Percentiles rank a stretch among this genome's conserved stretches.
Conservation (phyloP, 2,329 filamentous ascomycete species). For the Myriangium duriaei region DNA sequence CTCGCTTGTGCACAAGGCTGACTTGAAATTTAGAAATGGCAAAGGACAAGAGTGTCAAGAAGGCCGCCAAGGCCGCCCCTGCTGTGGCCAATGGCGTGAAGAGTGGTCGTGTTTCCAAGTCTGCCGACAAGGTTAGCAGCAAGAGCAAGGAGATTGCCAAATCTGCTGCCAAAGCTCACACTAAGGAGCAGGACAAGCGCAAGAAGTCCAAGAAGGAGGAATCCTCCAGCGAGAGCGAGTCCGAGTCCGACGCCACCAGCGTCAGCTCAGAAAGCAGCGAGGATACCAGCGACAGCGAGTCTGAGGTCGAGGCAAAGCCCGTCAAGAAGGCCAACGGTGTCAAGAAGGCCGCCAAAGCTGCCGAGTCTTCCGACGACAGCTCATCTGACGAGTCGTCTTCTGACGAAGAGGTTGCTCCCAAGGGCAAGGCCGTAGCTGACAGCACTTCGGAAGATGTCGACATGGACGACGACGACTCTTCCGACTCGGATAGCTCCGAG, state of each 20-base stretch:
- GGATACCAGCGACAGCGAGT: constrained; percentile 16
- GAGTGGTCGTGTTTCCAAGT: constrained; percentile 55
- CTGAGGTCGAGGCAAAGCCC: constrained; percentile 21
- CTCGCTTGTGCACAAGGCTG: neutral
- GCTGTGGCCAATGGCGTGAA: constrained; percentile 42
- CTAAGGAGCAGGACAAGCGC: constrained; percentile 25
- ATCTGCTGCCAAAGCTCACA: constrained; percentile 41
- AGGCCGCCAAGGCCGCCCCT: constrained; percentile 14
- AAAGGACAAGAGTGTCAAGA: constrained; percentile 32
- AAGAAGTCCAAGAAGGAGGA: constrained; percentile 37
- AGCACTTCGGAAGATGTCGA: constrained; percentile 22
- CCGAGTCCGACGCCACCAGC: constrained; percentile 24
- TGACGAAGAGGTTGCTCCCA: constrained; percentile 16
- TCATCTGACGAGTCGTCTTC: constrained; percentile 13
- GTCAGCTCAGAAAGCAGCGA: constrained; percentile 25
- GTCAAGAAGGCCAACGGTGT: constrained; percentile 21
- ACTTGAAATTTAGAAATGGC: constrained; percentile 19
- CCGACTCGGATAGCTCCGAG: constrained; percentile 18
- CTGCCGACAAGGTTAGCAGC: constrained; percentile 49
- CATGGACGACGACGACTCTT: constrained; percentile 26
- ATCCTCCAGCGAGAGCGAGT: constrained; percentile 16
- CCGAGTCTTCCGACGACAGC: constrained; percentile 9
- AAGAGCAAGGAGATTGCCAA: constrained; percentile 59
- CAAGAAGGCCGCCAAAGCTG: constrained; percentile 15
- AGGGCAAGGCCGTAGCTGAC: constrained; percentile 25